Evolutionary conservation across 2,329 filamentous ascomycete genomes (phyloP).

Genomic region (Paraconiothyrium brasiliense): DNA sequence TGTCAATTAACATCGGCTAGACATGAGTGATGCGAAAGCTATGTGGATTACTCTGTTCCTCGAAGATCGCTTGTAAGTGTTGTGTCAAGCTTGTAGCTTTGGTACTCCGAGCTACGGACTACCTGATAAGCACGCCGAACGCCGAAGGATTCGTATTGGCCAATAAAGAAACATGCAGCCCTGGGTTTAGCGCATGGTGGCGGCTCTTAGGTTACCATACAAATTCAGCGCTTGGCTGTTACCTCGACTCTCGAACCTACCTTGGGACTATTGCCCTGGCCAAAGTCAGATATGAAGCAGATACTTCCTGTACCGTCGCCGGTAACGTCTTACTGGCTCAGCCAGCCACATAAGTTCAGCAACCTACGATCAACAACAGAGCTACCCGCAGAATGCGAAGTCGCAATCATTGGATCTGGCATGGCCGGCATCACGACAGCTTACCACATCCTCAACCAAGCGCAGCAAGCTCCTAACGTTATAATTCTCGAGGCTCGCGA

Average conservation of each 20-base stretch:
- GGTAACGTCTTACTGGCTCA: conserved; percentile 50
- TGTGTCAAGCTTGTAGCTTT: neutral
- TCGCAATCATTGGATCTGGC: conserved; percentile 47
- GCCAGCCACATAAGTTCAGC: conserved; percentile 38
- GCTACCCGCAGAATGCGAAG: conserved; percentile 38
- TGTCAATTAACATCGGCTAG: too few relatives aligned
- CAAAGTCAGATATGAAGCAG: conserved; percentile 15
- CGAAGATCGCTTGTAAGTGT: neutral
- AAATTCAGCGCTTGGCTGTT: neutral
- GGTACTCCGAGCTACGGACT: neutral
- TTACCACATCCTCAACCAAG: conserved; percentile 36
- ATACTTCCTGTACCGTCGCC: conserved; percentile 44
- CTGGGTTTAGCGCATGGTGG: neutral
- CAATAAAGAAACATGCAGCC: neutral
- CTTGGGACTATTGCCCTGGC: neutral
- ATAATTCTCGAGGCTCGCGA: conserved; percentile 35
- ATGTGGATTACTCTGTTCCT: neutral
- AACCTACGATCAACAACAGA: conserved; percentile 39
- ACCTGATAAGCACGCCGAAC: neutral
- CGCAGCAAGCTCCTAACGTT: conserved; percentile 22
- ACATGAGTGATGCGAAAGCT: too few relatives aligned
- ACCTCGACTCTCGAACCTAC: neutral
- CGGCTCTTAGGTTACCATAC: neutral
- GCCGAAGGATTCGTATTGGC: conserved; percentile 9
- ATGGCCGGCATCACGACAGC: conserved; percentile 45